Conservation (phyloP, 2,329 filamentous ascomycete species). For the Leptographium galeiforme region DNA sequence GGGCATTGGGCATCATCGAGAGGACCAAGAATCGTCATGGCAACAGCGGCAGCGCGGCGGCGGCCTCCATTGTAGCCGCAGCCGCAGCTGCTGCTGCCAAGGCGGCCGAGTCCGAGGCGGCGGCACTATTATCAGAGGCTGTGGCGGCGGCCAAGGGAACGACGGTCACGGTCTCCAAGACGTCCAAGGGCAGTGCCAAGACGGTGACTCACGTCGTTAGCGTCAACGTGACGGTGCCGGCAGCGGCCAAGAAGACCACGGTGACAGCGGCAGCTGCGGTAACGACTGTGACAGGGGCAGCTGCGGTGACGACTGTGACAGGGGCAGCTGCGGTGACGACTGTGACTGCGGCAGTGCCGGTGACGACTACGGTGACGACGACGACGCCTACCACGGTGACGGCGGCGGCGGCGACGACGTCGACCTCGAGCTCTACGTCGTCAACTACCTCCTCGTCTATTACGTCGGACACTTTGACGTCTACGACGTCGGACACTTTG, state of each 20-base stretch:
- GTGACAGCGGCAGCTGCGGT: not conserved
- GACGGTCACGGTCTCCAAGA: too few relatives aligned
- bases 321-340: not conserved
- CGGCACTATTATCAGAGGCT: not conserved
- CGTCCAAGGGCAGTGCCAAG: not conserved
- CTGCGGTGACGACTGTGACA: not conserved
- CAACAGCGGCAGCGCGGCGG: too few relatives aligned
- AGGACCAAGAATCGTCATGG: too few relatives aligned
- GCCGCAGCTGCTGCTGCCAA: not conserved
- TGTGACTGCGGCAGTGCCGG: not conserved
- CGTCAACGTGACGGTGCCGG: not conserved
- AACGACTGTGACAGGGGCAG: not conserved
- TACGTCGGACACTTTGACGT: not conserved
- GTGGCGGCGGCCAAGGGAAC: not conserved
- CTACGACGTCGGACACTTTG: not conserved
- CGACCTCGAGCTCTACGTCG: not conserved
- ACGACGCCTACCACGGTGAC: too few relatives aligned
- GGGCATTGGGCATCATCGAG: not conserved
- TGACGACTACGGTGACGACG: not conserved
- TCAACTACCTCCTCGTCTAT: not conserved
- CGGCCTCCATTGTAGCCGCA: not conserved
- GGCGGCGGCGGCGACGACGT: not conserved
- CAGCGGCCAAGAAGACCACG: not conserved
- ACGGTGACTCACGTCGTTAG: conserved; percentile 3
- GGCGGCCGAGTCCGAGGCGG: not conserved